These are phyloP conservation scores for Penicillium desertorum DNA, from an alignment of 495 filamentous ascomycete genomes.

Conservation along the genomic window DNA sequence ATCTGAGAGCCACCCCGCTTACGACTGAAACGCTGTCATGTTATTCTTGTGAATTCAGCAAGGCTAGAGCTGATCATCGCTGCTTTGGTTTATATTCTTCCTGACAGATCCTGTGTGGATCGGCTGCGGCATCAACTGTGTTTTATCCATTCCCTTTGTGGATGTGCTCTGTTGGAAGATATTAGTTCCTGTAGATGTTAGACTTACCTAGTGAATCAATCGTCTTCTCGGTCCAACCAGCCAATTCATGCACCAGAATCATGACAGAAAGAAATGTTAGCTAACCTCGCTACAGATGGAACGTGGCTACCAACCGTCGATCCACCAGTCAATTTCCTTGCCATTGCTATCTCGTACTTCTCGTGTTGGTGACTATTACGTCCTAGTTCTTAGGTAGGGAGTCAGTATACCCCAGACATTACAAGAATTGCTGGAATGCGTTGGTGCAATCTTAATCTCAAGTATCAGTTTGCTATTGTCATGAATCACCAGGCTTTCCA, in stretches of 20 bases:
- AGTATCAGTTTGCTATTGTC: background rate
- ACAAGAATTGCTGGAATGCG: background rate
- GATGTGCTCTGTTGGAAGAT: background rate
- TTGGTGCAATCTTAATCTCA: background rate
- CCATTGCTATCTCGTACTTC: too few relatives aligned
- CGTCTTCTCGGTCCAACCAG: background rate
- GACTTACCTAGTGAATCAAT: background rate
- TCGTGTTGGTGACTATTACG: too few relatives aligned
- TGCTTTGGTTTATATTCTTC: background rate
- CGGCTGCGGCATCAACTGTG: background rate
- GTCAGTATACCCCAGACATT: too few relatives aligned
- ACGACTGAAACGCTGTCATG: slow-evolving; percentile 6
- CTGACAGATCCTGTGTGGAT: background rate
- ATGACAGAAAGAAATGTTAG: too few relatives aligned
- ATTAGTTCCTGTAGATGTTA: background rate
- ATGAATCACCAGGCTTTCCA: background rate
- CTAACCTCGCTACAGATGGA: too few relatives aligned
- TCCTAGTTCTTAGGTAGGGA: too few relatives aligned
- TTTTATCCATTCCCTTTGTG: background rate
- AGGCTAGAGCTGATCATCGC: background rate
- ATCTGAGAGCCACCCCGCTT: background rate
- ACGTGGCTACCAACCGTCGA: too few relatives aligned
- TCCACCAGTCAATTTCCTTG: too few relatives aligned
- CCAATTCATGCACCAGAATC: background rate
- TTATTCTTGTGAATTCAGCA: background rate